These are phyloP conservation scores for Botrytis squamosa DNA, from an alignment of 2,329 filamentous ascomycete species.

Conservation along the genomic window DNA sequence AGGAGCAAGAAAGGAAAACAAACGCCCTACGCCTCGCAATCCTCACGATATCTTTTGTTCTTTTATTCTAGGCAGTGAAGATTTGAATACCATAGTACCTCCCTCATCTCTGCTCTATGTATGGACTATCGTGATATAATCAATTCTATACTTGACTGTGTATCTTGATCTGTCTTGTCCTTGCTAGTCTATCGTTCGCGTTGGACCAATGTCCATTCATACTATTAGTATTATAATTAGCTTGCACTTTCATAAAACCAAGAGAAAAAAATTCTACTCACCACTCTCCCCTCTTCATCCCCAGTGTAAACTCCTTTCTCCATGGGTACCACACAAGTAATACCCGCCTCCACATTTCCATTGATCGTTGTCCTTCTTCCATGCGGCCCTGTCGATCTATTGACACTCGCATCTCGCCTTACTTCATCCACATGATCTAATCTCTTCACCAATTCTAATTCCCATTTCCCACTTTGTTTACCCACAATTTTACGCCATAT, in stretches of 20 bases:
- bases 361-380: conserved; percentile 15
- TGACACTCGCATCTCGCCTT: conserved; percentile 47
- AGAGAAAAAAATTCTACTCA: conserved; percentile 46
- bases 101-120: background rate
- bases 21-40: conserved; percentile 7
- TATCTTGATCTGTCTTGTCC: background rate
- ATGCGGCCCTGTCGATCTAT: conserved; percentile 35
- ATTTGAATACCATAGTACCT: background rate
- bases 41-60: background rate
- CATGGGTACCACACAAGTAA: conserved; percentile 84
- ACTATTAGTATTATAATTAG: conserved; percentile 28
- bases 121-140: conserved; percentile 5
- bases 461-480: conserved; percentile 60
- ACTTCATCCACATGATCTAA: conserved; percentile 77
- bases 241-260: background rate
- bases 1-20: background rate
- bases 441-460: conserved; percentile 73
- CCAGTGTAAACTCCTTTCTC: conserved; percentile 85
- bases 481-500: conserved; percentile 61
- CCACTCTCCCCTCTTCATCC: conserved; percentile 88
- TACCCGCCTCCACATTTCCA: conserved; percentile 60
- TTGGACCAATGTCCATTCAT: conserved; percentile 48
- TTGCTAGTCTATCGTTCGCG: conserved; percentile 42
- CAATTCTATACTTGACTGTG: conserved; percentile 1
- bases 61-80: background rate